Evolutionary conservation across 495 filamentous ascomycete genomes (phyloP).

Genomic region (Arthonia radiata): DNA sequence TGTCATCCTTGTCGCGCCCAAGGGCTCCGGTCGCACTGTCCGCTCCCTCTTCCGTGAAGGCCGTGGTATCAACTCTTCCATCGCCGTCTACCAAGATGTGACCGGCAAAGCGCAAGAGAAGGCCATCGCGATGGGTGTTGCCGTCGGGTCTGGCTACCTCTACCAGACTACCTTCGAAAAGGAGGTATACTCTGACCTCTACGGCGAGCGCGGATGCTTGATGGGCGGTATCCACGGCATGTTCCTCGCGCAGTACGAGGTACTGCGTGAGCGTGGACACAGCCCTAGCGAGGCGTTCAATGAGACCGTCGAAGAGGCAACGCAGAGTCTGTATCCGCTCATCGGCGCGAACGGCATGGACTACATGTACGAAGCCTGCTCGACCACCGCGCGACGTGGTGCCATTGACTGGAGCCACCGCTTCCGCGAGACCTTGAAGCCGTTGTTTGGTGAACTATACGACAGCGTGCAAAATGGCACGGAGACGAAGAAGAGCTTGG

Average conservation of each 20-base stretch:
- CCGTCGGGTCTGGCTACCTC: slow-evolving; percentile 87
- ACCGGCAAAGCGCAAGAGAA: slow-evolving; percentile 96
- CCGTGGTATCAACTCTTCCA: slow-evolving; percentile 97
- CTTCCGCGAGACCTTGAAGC: slow-evolving; percentile 94
- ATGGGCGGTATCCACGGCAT: slow-evolving; percentile 99
- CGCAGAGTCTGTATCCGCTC: slow-evolving; percentile 88
- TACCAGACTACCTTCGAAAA: slow-evolving; percentile 99
- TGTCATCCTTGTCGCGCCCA: slow-evolving; percentile 96
- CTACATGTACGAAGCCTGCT: slow-evolving; percentile 99
- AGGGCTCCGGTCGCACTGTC: slow-evolving; percentile 95
- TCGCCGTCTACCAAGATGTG: slow-evolving; percentile 96
- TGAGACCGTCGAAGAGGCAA: slow-evolving; percentile 99
- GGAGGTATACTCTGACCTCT: slow-evolving; percentile 97
- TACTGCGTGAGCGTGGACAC: slow-evolving; percentile 94
- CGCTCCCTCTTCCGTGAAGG: slow-evolving; percentile 93
- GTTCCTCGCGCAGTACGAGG: slow-evolving; percentile 99
- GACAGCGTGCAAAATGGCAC: slow-evolving; percentile 64
- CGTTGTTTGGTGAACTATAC: slow-evolving; percentile 92
- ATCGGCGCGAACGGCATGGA: slow-evolving; percentile 96
- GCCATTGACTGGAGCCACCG: slow-evolving; percentile 91
- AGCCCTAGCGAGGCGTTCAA: slow-evolving; percentile 97
- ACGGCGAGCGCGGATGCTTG: slow-evolving; percentile 97
- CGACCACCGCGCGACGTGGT: slow-evolving; percentile 89
- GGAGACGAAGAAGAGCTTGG: slow-evolving; percentile 81
- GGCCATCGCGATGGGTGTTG: slow-evolving; percentile 89